Conservation (phyloP, 2,329 filamentous ascomycete species). For the Fusarium fracticaudum region DNA sequence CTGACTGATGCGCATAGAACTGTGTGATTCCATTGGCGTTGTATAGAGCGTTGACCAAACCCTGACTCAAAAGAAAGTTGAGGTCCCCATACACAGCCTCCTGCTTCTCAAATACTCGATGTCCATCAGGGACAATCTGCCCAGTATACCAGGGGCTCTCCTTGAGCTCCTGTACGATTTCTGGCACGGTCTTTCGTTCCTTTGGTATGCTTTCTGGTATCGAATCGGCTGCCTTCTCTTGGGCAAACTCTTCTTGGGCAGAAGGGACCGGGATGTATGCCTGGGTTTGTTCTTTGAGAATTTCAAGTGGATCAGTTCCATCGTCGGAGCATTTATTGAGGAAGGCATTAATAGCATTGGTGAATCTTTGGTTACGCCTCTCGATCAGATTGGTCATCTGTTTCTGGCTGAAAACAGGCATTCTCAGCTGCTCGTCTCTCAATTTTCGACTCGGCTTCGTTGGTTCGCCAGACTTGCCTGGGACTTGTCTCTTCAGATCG, state of each 20-base stretch:
- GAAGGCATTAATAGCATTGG: slow-evolving; percentile 78
- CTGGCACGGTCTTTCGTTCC: slow-evolving; percentile 80
- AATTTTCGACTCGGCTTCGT: slow-evolving; percentile 74
- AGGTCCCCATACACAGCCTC: slow-evolving; percentile 84
- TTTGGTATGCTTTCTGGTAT: slow-evolving; percentile 79
- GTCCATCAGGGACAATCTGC: slow-evolving; percentile 93
- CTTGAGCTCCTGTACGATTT: slow-evolving; percentile 87
- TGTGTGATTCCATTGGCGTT: slow-evolving; percentile 88
- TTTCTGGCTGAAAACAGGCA: slow-evolving; percentile 93
- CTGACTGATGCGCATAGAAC: slow-evolving; percentile 90
- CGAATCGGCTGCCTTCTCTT: slow-evolving; percentile 51
- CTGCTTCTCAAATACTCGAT: slow-evolving; percentile 89
- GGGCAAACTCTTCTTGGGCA: slow-evolving; percentile 47
- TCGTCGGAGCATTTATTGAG: slow-evolving; percentile 76
- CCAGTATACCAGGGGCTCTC: slow-evolving; percentile 86
- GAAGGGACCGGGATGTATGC: slow-evolving; percentile 70
- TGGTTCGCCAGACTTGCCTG: slow-evolving; percentile 75
- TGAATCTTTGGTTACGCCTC: slow-evolving; percentile 87
- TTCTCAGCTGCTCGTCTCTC: slow-evolving; percentile 82
- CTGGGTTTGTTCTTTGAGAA: slow-evolving; percentile 67
- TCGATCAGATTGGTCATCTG: slow-evolving; percentile 91
- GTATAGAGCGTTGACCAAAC: slow-evolving; percentile 94
- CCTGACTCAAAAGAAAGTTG: slow-evolving; percentile 86
- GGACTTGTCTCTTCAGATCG: slow-evolving; percentile 84
- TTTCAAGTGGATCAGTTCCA: slow-evolving; percentile 72